Evolutionary conservation across 2,329 filamentous ascomycete genomes (phyloP).

Genomic region (Clarireedia hainanense): DNA sequence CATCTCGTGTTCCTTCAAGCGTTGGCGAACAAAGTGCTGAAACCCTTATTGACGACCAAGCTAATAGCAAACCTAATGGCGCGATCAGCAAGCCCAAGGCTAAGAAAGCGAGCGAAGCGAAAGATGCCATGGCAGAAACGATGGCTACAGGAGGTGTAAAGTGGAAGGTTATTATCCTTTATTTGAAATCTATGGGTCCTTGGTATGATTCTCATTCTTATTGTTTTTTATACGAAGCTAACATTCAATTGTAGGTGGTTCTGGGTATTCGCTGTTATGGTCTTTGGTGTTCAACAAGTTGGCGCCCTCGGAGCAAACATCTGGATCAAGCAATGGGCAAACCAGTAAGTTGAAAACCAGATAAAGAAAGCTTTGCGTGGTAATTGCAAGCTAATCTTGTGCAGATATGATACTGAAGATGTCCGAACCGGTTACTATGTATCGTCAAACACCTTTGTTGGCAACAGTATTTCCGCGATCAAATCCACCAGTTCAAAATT

Average conservation of each 20-base stretch:
- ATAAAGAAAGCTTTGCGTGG: not conserved
- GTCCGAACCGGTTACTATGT: constrained; percentile 12
- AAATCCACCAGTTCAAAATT: constrained; percentile 20
- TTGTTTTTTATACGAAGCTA: constrained; percentile 6
- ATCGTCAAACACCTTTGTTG: constrained; percentile 20
- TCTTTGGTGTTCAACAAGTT: constrained; percentile 78
- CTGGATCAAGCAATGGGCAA: constrained; percentile 94
- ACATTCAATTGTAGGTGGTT: constrained; percentile 50
- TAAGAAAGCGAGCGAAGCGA: constrained; percentile 29
- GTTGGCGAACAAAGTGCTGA: constrained; percentile 55
- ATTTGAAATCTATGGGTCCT: constrained; percentile 83
- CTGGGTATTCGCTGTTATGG: constrained; percentile 67
- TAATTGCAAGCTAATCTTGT: not conserved
- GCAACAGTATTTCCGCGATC: constrained; percentile 24
- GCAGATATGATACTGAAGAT: constrained; percentile 29
- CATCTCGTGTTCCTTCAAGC: constrained; percentile 72
- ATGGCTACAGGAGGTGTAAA: constrained; percentile 86
- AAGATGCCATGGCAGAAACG: constrained; percentile 57
- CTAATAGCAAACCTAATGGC: constrained; percentile 35
- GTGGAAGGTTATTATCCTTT: constrained; percentile 76
- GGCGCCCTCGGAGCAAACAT: constrained; percentile 82
- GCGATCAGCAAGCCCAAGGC: constrained; percentile 36
- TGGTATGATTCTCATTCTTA: constrained; percentile 41
- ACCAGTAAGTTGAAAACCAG: constrained; percentile 53
- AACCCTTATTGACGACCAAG: constrained; percentile 45